Evolutionary conservation across 441 rosid genomes (phyloP), one percentile per base, ranked within the genome.

Genomic region (Aleurites moluccanus): DNA sequence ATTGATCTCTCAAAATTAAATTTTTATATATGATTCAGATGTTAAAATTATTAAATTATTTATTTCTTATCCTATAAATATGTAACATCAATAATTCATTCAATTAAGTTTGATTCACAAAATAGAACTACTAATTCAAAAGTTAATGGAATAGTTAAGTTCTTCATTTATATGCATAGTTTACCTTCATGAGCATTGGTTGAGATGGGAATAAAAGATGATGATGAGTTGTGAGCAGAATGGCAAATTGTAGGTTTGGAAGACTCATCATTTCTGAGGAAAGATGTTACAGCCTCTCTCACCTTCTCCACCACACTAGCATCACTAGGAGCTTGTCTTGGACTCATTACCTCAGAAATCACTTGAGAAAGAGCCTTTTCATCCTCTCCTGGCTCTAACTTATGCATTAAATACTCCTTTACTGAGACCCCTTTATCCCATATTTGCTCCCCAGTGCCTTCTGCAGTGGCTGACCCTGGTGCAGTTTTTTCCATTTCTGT

Each of bases 381-480:
- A 44, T 94, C 96, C 68, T 91, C 93, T 0, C 98, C 92, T 8
- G 97, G 99, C 77, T 90, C 90, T 59, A 94, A 72, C 83, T 89
- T 91, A 60, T 91, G 80, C 75, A 79, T 77, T 83, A 91, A 77
- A 72, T 86, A 91, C 75, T 89, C 97, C 83, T 90, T 94, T 84
- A 92, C 92, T 0, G 99, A 94, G 21, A 92, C 95, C 21, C 97
- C 97, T 85, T 92, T 92, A 72, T 90, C 92, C 91, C 91, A 90
- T 20, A 81, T 77, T 75, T 84, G 79, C 50, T 79, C 79, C 0
- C 76, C 72, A 10, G 83, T 63, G 33, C 75, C 55, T 27, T 21
- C 72, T 27, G 61, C 77, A 10, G 69, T 61, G 10, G 55, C 75
- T 13, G 77, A 62, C 11, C 16, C 50, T 56, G 72, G 67, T 14